phyloP scores from a whole-genome alignment of 768 basidiomycete species.

The Suillus alpinus region DNA sequence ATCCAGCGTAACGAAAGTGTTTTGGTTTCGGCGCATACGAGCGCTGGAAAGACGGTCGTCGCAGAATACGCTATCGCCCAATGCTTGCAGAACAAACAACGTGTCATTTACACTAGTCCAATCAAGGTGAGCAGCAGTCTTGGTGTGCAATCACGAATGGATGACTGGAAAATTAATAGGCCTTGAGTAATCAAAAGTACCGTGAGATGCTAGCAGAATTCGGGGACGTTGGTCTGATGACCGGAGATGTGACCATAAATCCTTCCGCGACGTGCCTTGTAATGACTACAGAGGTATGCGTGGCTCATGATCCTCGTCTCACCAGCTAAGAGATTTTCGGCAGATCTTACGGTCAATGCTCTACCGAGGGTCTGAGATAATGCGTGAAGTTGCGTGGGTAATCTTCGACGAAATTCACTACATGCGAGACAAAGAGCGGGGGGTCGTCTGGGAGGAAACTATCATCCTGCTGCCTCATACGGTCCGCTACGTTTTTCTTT shows the following conservation, averaged over 20 bases:
- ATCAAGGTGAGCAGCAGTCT: slow-evolving; percentile 77
- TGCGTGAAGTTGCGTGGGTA: slow-evolving; percentile 99
- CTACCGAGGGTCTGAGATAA: slow-evolving; percentile 97
- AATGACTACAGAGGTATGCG: slow-evolving; percentile 95
- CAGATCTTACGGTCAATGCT: slow-evolving; percentile 98
- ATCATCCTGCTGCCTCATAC: slow-evolving; percentile 96
- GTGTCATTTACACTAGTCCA: slow-evolving; percentile 98
- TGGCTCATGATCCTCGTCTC: neutral
- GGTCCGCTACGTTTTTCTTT: slow-evolving; percentile 97
- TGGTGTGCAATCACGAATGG: slow-evolving; percentile 12
- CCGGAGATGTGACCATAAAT: slow-evolving; percentile 98
- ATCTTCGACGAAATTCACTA: slow-evolving; percentile 99
- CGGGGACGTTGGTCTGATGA: slow-evolving; percentile 98
- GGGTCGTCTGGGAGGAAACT: slow-evolving; percentile 99
- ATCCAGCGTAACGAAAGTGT: slow-evolving; percentile 98
- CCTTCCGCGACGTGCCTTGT: slow-evolving; percentile 95
- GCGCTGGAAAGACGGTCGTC: slow-evolving; percentile 98
- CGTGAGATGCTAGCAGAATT: slow-evolving; percentile 97
- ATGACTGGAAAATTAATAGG: slow-evolving; percentile 48
- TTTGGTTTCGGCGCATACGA: slow-evolving; percentile 96
- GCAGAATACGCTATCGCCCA: slow-evolving; percentile 99
- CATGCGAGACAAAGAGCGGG: slow-evolving; percentile 99
- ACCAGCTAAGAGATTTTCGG: neutral
- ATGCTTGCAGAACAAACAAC: slow-evolving; percentile 87
- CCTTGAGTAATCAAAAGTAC: slow-evolving; percentile 97